A percentile compares a stretch with the other conserved stretches of the same genome.
These are phyloP conservation scores for Cyanodermella asteris DNA, from an alignment of 2,329 filamentous ascomycete species.

Conservation along the genomic window DNA sequence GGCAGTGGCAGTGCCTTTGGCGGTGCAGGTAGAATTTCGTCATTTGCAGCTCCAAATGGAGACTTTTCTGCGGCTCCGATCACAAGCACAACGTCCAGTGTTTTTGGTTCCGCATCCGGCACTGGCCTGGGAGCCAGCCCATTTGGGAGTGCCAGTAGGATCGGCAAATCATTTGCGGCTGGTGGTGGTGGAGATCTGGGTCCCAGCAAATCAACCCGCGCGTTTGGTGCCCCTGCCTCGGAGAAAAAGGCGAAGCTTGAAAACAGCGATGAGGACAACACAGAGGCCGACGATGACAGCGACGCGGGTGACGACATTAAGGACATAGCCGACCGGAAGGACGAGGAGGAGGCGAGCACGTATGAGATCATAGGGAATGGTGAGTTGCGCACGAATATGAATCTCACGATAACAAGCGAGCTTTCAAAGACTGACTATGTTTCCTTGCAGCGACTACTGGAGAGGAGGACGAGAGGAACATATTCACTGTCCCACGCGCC, in stretches of 20 bases:
- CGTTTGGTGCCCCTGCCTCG: background rate
- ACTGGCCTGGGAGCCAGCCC: too few species aligned
- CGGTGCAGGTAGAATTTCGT: conserved; percentile 29
- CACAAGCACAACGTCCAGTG: too few species aligned
- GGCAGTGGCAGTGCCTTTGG: conserved; percentile 21
- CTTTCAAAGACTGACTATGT: too few species aligned
- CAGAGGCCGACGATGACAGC: conserved; percentile 25
- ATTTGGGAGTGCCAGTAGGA: conserved; percentile 3
- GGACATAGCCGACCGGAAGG: conserved; percentile 25
- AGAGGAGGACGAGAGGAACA: conserved; percentile 59
- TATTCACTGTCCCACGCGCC: conserved; percentile 47
- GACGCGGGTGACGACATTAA: conserved; percentile 28
- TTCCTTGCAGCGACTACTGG: conserved; percentile 62
- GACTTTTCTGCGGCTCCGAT: too few species aligned
- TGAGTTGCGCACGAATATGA: too few species aligned
- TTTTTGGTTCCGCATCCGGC: too few species aligned
- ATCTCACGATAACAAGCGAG: background rate
- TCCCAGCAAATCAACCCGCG: background rate
- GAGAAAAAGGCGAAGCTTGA: too few species aligned
- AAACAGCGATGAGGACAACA: conserved; percentile 10
- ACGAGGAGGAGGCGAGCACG: conserved; percentile 25
- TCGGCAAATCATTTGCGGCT: conserved; percentile 49
- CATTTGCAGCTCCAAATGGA: conserved; percentile 45
- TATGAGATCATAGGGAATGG: too few species aligned
- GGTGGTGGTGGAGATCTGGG: too few species aligned